Conservation (phyloP, 1,139 yeast species). For the Trichomonascaceae sp. region DNA sequence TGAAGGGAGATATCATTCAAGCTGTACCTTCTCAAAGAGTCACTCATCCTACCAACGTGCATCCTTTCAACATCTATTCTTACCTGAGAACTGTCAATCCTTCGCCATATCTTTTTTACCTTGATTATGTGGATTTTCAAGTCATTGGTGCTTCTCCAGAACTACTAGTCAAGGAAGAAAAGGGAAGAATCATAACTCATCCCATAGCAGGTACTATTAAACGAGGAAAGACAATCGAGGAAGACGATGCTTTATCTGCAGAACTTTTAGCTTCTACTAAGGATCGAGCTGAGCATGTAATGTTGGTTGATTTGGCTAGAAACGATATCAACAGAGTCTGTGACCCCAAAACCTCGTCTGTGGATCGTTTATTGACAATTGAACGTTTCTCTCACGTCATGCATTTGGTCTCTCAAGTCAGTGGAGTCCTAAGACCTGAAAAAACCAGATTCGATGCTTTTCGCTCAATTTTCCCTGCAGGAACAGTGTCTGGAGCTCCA, state of each 20-base stretch:
- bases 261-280: constrained; percentile 71
- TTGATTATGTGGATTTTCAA: constrained; percentile 87
- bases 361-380: constrained; percentile 80
- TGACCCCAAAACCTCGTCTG: constrained; percentile 74
- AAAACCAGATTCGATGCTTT: constrained; percentile 93
- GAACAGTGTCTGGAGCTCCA: constrained; percentile 98
- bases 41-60: constrained; percentile 88
- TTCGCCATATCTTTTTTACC: constrained; percentile 90
- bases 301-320: constrained; percentile 96
- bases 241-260: constrained; percentile 78
- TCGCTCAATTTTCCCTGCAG: constrained; percentile 96
- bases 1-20: constrained; percentile 89
- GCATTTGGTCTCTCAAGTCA: constrained; percentile 92
- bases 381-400: constrained; percentile 97
- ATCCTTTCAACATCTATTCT: constrained; percentile 93
- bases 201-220: constrained; percentile 96
- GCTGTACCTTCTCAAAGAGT: constrained; percentile 97
- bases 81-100: constrained; percentile 95
- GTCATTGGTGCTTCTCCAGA: constrained; percentile 98
- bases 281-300: constrained; percentile 96
- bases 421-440: constrained; percentile 78
- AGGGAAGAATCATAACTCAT: constrained; percentile 78
- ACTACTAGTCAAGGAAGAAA: constrained; percentile 76
- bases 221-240: constrained; percentile 85
- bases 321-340: constrained; percentile 95